Evolutionary conservation across 169 alveolate species (phyloP).

Genomic region (Cytauxzoon felis): DNA sequence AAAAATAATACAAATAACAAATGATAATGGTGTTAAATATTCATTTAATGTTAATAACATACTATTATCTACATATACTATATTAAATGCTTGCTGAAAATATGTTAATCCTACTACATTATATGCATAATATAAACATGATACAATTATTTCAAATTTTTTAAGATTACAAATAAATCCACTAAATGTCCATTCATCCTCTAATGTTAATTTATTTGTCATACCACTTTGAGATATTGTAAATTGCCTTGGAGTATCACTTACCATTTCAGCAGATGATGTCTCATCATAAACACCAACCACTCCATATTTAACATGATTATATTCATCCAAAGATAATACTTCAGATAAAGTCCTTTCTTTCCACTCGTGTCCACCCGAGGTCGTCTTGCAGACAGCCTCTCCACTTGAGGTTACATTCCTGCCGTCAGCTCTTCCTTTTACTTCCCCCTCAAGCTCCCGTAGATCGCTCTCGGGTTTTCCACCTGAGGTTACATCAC

Average conservation of each 20-base stretch:
- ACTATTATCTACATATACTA: slow-evolving; percentile 8
- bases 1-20: slow-evolving; percentile 35
- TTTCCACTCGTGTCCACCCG: too few relatives aligned
- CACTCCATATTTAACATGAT: not conserved
- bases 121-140: slow-evolving; percentile 25
- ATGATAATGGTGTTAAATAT: slow-evolving; percentile 44
- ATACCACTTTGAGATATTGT: too few relatives aligned
- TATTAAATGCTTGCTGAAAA: slow-evolving; percentile 36
- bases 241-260: not conserved
- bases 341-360: too few relatives aligned
- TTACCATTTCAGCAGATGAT: not conserved
- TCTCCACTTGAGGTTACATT: too few relatives aligned
- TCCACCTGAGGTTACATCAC: too few relatives aligned
- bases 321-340: too few relatives aligned
- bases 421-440: too few relatives aligned
- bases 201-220: not conserved
- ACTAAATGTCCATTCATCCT: slow-evolving; percentile 17
- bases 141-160: slow-evolving; percentile 21
- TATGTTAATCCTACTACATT: slow-evolving; percentile 47
- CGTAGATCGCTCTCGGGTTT: too few relatives aligned
- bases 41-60: slow-evolving; percentile 29
- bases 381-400: too few relatives aligned
- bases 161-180: slow-evolving; percentile 13
- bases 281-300: not conserved
- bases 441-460: too few relatives aligned